These are phyloP conservation scores for Paraphaeosphaeria minitans DNA, from an alignment of 2,329 filamentous ascomycete genomes.

Conservation along the genomic window DNA sequence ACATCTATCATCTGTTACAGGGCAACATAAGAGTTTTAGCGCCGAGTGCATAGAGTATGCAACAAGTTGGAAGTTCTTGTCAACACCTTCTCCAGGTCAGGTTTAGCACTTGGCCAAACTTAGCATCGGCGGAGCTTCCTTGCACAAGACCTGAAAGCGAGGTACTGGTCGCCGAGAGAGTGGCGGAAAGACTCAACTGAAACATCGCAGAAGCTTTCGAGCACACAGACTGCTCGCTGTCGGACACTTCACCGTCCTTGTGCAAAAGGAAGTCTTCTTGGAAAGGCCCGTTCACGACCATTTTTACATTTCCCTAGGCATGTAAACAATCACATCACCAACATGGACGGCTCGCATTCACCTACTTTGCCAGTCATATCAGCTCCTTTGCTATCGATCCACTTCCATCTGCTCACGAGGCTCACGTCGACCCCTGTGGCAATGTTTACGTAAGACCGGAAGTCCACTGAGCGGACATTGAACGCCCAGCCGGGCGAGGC, in stretches of 20 bases:
- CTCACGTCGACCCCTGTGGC: slow-evolving; percentile 28
- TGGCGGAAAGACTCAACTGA: slow-evolving; percentile 29
- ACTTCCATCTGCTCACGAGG: slow-evolving; percentile 37
- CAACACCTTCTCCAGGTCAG: slow-evolving; percentile 33
- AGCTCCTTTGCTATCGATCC: slow-evolving; percentile 26
- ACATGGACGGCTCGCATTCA: background rate
- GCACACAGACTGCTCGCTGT: slow-evolving; percentile 25
- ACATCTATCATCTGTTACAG: slow-evolving; percentile 1
- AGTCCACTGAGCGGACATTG: slow-evolving; percentile 30
- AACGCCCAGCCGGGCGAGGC: slow-evolving; percentile 32
- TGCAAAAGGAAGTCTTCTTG: slow-evolving; percentile 31
- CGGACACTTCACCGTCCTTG: slow-evolving; percentile 31
- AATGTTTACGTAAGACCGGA: slow-evolving; percentile 29
- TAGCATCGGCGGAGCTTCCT: slow-evolving; percentile 21
- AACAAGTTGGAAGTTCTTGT: background rate
- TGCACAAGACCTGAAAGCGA: slow-evolving; percentile 21
- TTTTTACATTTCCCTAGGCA: slow-evolving; percentile 30
- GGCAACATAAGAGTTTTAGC: background rate
- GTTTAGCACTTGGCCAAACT: slow-evolving; percentile 29
- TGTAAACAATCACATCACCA: background rate
- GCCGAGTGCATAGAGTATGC: background rate
- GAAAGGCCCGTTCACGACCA: slow-evolving; percentile 28
- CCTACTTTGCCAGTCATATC: slow-evolving; percentile 35
- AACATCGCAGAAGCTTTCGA: slow-evolving; percentile 31
- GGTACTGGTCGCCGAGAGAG: slow-evolving; percentile 18